Percentiles rank a stretch among this genome's conserved stretches.
Evolutionary conservation across 1,284 basidiomycete species (phyloP).

Genomic region (Peniophora sp.): DNA sequence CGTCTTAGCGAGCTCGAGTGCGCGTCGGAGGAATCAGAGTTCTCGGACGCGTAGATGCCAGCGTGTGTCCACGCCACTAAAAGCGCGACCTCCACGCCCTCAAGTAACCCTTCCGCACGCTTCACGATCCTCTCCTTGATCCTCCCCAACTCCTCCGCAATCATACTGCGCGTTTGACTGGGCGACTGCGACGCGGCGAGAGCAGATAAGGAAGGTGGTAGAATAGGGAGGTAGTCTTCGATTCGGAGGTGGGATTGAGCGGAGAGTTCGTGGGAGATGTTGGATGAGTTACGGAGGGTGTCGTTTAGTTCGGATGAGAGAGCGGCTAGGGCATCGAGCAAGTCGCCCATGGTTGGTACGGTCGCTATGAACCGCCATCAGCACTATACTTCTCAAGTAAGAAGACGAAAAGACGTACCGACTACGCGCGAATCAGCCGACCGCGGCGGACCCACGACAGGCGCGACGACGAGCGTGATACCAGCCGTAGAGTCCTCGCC

Average conservation of each 20-base stretch:
- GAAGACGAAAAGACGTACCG: constrained; percentile 20
- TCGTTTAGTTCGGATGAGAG: constrained; percentile 52
- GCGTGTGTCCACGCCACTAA: too few species aligned
- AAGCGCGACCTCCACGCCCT: too few species aligned
- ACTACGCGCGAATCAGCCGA: constrained; percentile 37
- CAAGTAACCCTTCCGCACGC: background rate
- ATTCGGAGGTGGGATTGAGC: constrained; percentile 63
- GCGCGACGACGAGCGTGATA: constrained; percentile 58
- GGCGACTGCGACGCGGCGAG: background rate
- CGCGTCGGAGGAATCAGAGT: too few species aligned
- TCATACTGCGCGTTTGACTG: background rate
- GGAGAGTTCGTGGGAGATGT: constrained; percentile 63
- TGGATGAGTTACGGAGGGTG: constrained; percentile 59
- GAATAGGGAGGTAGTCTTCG: constrained; percentile 33
- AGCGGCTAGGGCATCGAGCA: constrained; percentile 60
- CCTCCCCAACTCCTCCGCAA: background rate
- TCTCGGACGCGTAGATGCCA: too few species aligned
- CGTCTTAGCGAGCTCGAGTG: too few species aligned
- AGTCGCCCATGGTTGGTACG: constrained; percentile 72
- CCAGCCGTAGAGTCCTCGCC: constrained; percentile 35
- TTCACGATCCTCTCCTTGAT: background rate
- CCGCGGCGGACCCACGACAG: constrained; percentile 40
- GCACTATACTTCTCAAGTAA: constrained; percentile 4
- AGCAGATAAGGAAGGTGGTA: background rate
- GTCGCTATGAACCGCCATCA: constrained; percentile 34